These are phyloP conservation scores for Gypsophila paniculata DNA, from an alignment of 179 eudicot species.

Conservation along the genomic window DNA sequence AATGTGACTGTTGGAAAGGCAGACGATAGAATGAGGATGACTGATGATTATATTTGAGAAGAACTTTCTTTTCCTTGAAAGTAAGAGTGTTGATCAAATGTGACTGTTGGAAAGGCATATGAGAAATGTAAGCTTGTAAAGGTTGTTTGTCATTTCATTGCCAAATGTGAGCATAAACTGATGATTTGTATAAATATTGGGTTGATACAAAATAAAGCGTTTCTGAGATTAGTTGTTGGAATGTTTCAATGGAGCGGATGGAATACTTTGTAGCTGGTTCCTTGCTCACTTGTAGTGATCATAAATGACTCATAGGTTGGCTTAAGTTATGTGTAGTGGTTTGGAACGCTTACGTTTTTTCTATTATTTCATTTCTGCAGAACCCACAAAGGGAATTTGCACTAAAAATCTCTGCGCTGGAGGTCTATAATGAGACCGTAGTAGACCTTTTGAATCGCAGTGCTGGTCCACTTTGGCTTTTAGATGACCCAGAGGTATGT, in stretches of 20 bases:
- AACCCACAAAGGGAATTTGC: constrained; percentile 55
- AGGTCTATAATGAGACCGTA: constrained; percentile 91
- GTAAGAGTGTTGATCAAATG: no score
- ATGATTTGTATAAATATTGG: no score
- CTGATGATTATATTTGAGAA: no score
- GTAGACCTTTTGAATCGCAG: constrained; percentile 75
- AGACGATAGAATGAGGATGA: constrained; percentile 86
- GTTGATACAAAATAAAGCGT: no score
- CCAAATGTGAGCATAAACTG: no score
- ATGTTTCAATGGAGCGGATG: no score
- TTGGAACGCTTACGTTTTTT: neutral
- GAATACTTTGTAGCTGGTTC: no score
- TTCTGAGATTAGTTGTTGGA: no score
- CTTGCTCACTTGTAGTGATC: no score
- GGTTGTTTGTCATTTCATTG: neutral
- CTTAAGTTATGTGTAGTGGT: no score
- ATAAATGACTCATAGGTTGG: neutral
- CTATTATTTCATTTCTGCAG: constrained; percentile 32
- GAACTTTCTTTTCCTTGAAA: no score
- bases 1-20: constrained; percentile 71
- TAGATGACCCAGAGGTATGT: constrained; percentile 96
- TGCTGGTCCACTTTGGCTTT: constrained; percentile 81
- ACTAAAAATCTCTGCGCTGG: constrained; percentile 77
- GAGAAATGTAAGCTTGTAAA: constrained; percentile 42
- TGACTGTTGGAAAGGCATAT: no score